Percentiles rank a stretch among this genome's conserved stretches.
Conservation (phyloP, 2,329 filamentous ascomycete species). For the Bipolaris victoriae region DNA sequence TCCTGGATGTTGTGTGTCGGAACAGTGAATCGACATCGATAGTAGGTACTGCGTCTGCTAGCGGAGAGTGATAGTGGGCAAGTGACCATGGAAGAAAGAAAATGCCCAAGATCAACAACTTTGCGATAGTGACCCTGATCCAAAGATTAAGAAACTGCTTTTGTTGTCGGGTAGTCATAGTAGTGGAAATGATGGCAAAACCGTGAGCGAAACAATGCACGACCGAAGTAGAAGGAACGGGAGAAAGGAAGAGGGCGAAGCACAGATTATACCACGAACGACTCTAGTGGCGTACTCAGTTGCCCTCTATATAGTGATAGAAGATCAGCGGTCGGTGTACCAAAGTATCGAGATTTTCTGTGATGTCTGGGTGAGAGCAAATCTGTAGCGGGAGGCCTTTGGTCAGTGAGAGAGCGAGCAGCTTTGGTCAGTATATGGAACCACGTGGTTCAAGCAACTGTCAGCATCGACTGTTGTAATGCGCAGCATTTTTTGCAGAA, state of each 20-base stretch:
- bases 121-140: neutral
- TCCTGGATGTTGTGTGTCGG: conserved; percentile 30
- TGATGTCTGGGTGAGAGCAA: conserved; percentile 23
- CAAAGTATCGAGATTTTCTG: conserved; percentile 9
- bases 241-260: conserved; percentile 1
- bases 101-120: neutral
- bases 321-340: neutral
- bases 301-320: conserved; percentile 17
- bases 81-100: conserved; percentile 1
- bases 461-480: neutral
- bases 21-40: conserved; percentile 29
- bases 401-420: conserved; percentile 18
- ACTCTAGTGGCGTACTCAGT: neutral
- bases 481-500: neutral
- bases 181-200: neutral
- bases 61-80: conserved; percentile 24
- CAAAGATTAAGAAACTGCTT: neutral
- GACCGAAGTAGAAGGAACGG: neutral
- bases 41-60: conserved; percentile 20
- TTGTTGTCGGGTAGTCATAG: neutral
- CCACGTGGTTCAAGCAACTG: neutral
- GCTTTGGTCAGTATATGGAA: neutral
- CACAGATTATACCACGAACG: neutral
- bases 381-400: conserved; percentile 15
- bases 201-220: neutral